Base-by-base conservation (phyloP, 2,329 filamentous ascomycete genomes). In the Fusarium xyrophilum region DNA sequence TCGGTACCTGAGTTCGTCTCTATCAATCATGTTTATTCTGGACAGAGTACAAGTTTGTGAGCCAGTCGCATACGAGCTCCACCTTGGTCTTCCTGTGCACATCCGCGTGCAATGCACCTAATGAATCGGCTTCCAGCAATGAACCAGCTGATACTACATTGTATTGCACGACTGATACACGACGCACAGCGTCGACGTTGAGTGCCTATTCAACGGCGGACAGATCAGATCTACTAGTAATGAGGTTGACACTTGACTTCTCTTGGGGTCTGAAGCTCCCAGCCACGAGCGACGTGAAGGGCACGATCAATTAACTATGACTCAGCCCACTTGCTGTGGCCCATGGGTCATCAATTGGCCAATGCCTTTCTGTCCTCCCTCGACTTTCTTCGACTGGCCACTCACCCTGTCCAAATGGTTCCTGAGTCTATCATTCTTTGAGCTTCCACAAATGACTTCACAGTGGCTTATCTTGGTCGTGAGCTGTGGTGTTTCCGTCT, bases 241-340 rank as follows among this genome's bases (percentile, higher is more conserved):
- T 21, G 36, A 43, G 56, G 57, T 63, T 58, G 65, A 58, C 69
- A 67, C 61, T 63, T 64, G 70, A 63, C 65, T 66, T 60, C 43
- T 56, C 39, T n/a, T 54, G 27, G 56, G 54, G 39, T 46, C 48
- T 53, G 54, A 68, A 66, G 65, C 65, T 73, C 70, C 44, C 66
- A 73, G 66, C 63, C 63, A 73, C 62, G 56, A 59, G 54, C 40
- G 50, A 27, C 11, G 36, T 28, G 36, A 46, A 55, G 55, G 50
- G 44, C 48, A 67, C 67, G 56, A 44, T 68, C 55, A 65, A 72
- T 65, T 42, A 59, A 66, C 50, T 51, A 43, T 52, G 64, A 51
- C 68, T 65, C 67, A 71, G 67, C 59, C 71, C 71, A 65, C 71
- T 63, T 65, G 62, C 32, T 68, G 51, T 60, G 60, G 32, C 42